Evolutionary conservation across 1,284 basidiomycete species (phyloP).

Genomic region (Papiliotrema fonsecae): DNA sequence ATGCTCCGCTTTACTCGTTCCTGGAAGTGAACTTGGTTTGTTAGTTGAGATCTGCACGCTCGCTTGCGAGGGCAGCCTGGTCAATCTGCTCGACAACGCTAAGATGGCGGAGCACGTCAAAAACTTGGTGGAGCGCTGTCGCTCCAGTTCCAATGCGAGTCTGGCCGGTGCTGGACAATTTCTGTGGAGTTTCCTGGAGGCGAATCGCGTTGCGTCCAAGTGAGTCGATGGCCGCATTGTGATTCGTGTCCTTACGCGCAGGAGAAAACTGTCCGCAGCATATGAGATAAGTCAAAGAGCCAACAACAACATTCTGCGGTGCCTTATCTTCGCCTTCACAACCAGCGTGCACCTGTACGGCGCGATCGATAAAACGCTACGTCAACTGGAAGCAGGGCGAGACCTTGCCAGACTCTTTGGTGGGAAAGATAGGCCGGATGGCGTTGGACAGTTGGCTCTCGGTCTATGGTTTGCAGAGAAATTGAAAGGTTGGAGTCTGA

Average conservation of each 20-base stretch:
- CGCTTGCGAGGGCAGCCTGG: slow-evolving; percentile 16
- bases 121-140: slow-evolving; percentile 26
- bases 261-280: slow-evolving; percentile 30
- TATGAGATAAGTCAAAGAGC: slow-evolving; percentile 27
- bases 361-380: slow-evolving; percentile 22
- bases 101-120: slow-evolving; percentile 9
- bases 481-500: slow-evolving; percentile 24
- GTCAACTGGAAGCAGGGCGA: slow-evolving; percentile 35
- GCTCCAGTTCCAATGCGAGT: slow-evolving; percentile 26
- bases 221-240: too few relatives aligned
- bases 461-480: slow-evolving; percentile 37
- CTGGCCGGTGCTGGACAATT: slow-evolving; percentile 29
- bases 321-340: slow-evolving; percentile 41
- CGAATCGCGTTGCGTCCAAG: slow-evolving; percentile 33
- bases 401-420: slow-evolving; percentile 31
- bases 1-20: slow-evolving; percentile 15
- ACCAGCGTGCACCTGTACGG: slow-evolving; percentile 35
- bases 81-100: slow-evolving; percentile 7
- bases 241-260: slow-evolving; percentile 5
- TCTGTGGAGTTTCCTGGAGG: slow-evolving; percentile 29
- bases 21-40: slow-evolving; percentile 34
- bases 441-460: slow-evolving; percentile 32
- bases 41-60: slow-evolving; percentile 30
- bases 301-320: slow-evolving; percentile 29
- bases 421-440: slow-evolving; percentile 31